These are phyloP conservation scores for Pyrenochaeta sp. DNA, from an alignment of 2,329 filamentous ascomycete species.

Conservation along the genomic window DNA sequence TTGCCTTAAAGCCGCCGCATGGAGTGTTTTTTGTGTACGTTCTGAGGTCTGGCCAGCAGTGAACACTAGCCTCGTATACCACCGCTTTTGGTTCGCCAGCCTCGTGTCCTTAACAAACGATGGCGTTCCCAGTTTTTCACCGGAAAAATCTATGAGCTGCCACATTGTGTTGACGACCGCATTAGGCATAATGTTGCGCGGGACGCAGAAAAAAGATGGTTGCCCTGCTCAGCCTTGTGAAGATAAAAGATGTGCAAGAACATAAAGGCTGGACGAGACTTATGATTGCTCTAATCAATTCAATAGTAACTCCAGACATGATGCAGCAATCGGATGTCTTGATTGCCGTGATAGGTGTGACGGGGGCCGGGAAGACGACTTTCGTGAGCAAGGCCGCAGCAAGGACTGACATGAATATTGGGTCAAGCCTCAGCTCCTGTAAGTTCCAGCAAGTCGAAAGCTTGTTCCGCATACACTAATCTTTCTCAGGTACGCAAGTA, in stretches of 20 bases:
- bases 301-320: background rate
- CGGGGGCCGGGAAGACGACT: conserved; percentile 50
- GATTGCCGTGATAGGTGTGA: conserved; percentile 53
- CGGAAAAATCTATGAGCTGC: background rate
- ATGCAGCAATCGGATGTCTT: background rate
- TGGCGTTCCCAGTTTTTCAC: background rate
- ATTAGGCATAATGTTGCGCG: background rate
- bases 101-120: background rate
- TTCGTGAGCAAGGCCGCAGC: conserved; percentile 39
- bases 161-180: background rate
- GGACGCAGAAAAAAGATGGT: background rate
- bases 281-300: background rate
- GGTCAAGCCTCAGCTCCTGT: conserved; percentile 34
- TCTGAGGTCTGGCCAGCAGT: background rate
- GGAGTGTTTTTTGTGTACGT: background rate
- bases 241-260: background rate
- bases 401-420: conserved; percentile 30
- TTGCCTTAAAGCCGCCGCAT: background rate
- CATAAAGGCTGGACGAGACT: background rate
- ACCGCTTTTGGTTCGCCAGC: background rate
- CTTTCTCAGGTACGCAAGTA: background rate
- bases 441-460: background rate
- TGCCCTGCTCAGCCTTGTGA: background rate
- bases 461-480: background rate
- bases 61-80: background rate